phyloP scores from a whole-genome alignment of 1,139 yeast genomes.

The Pneumocystis wakefieldiae region DNA sequence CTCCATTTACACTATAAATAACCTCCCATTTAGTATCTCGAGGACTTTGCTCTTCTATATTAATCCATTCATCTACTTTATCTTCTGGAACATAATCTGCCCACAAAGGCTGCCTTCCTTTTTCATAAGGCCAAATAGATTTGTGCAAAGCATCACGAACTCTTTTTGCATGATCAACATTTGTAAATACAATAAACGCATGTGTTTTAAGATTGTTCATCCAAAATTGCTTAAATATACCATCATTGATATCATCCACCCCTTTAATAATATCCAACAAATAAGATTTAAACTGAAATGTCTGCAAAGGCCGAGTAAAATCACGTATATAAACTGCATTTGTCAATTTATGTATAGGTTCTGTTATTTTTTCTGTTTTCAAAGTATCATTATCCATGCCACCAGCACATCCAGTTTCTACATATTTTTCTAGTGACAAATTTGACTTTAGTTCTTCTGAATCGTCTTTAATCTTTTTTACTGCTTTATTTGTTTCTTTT shows the following conservation, averaged over 20 bases:
- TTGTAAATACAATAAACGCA: neutral
- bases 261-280: neutral
- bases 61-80: neutral
- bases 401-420: neutral
- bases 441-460: neutral
- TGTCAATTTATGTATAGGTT: neutral
- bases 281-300: neutral
- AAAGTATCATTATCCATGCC: neutral
- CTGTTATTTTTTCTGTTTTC: neutral
- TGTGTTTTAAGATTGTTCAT: neutral
- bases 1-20: neutral
- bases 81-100: neutral
- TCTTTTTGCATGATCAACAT: neutral
- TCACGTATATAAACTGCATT: neutral
- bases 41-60: neutral
- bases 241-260: neutral
- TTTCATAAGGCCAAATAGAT: neutral
- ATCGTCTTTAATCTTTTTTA: neutral
- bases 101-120: neutral
- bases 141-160: neutral
- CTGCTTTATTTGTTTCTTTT: neutral
- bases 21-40: neutral
- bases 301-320: neutral
- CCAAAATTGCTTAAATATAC: neutral
- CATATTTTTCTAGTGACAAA: neutral